Percentiles rank a stretch among this genome's conserved stretches.
Evolutionary conservation across 2,329 filamentous ascomycete genomes (phyloP).

Genomic region (Rutstroemia sp.): DNA sequence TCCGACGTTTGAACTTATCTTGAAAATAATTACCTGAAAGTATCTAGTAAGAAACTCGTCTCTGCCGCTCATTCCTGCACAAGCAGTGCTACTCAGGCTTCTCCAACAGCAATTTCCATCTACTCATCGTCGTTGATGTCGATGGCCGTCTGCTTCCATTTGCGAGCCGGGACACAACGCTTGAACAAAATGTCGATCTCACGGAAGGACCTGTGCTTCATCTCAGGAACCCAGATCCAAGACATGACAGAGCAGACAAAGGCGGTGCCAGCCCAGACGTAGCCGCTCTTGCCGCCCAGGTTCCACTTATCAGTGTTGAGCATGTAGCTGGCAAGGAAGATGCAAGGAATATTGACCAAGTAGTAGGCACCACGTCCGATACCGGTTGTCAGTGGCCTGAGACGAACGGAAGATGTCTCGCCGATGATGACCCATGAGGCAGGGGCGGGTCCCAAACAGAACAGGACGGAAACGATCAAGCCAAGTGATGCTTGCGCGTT

Average conservation of each 20-base stretch:
- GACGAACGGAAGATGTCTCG: constrained; percentile 58
- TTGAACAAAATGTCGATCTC: constrained; percentile 45
- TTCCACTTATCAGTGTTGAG: constrained; percentile 43
- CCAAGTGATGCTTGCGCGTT: constrained; percentile 55
- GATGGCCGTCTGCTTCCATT: constrained; percentile 45
- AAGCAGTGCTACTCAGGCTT: too few relatives aligned
- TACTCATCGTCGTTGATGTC: constrained; percentile 58
- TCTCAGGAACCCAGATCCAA: constrained; percentile 49
- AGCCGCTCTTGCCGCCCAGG: constrained; percentile 49
- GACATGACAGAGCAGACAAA: constrained; percentile 44
- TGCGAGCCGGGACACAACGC: constrained; percentile 29
- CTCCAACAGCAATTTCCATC: constrained; percentile 15
- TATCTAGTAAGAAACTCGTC: too few relatives aligned
- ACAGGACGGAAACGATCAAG: constrained; percentile 58
- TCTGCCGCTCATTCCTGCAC: too few relatives aligned
- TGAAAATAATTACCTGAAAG: too few relatives aligned
- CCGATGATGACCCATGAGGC: constrained; percentile 61
- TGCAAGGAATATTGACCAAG: constrained; percentile 57
- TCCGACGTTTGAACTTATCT: too few relatives aligned
- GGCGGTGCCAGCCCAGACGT: constrained; percentile 51
- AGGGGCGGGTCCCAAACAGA: constrained; percentile 54
- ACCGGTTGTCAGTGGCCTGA: constrained; percentile 58
- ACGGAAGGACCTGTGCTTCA: constrained; percentile 46
- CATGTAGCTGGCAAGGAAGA: constrained; percentile 55
- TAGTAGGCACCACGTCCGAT: constrained; percentile 59